Percentiles rank a stretch among this genome's conserved stretches.
phyloP scores from a whole-genome alignment of 345 rosid species.

The Eucalyptus curtisii region DNA sequence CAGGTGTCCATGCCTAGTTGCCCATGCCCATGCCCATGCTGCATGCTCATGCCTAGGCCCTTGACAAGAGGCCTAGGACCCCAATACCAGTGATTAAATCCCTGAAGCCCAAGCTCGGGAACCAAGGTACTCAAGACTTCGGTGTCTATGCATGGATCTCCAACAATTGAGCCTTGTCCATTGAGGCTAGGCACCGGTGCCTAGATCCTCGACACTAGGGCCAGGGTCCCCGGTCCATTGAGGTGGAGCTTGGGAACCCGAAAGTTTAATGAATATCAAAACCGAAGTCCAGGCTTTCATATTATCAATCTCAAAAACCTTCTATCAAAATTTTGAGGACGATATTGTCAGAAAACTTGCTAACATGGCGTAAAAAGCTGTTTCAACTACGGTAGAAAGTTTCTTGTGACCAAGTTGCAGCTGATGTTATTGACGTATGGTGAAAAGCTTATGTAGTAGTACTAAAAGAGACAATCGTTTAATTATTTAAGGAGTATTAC shows the following conservation, averaged over 20 bases:
- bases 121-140: too few relatives aligned
- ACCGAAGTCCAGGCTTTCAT: conserved; percentile 60
- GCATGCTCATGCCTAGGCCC: too few relatives aligned
- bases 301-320: conserved; percentile 87
- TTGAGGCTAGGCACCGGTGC: not conserved
- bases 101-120: fast-evolving
- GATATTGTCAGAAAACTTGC: not conserved
- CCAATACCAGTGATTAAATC: too few relatives aligned
- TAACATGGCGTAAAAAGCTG: not conserved
- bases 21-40: too few relatives aligned
- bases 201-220: too few relatives aligned
- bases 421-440: not conserved
- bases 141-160: not conserved
- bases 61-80: fast-evolving
- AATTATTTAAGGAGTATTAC: not conserved
- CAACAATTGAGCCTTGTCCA: not conserved
- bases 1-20: not conserved
- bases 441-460: not conserved
- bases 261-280: conserved; percentile 38
- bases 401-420: not conserved
- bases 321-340: not conserved
- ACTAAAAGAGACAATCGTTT: not conserved
- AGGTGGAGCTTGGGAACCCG: too few relatives aligned
- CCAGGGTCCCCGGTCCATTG: too few relatives aligned
- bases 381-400: not conserved